Base-by-base conservation (phyloP, 345 rosid genomes). In the Ceriops zippeliana region DNA sequence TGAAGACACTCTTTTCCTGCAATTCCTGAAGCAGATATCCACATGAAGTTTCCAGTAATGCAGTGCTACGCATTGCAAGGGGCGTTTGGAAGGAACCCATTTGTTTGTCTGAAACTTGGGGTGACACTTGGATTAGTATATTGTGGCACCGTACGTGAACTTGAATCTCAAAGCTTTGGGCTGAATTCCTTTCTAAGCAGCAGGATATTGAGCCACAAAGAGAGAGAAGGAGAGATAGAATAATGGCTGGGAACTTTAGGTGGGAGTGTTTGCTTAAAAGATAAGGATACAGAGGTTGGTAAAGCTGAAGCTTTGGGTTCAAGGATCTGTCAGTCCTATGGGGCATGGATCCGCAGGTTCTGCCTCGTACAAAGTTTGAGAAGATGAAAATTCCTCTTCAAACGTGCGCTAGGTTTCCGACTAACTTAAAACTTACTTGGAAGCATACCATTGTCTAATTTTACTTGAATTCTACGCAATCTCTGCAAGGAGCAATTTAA, bases 11-110 rank as follows among this genome's bases (percentile, higher is more conserved):
- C 88, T 75, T 85, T 85, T 80, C 97, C 93, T 93, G 95, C 83
- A 90, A 72, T 78, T 93, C 98, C 71, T 86, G 90, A 61, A 93
- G 90, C 58, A 93, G 75, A 78, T 90, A 93, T 67, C 97, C 96
- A 34, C 98, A 90, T 54, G 97, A 93, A 10, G 88, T 82, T 77
- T 88, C 96, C 31, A 79, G 78, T 31, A 77, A 46, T 52, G 77
- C 84, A 4, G 88, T 80, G 78, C 91, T 89, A 81, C 77, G 79
- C 90, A 85, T 84, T 53, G 84, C 87, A 27, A 70, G 73, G 15
- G 92, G 90, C 34, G 84, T 83, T 58, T 87, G 90, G 74, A 83
- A 75, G 0, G 96, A 86, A 57, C 91, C 91, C 97, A 91, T 91
- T 51, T 30, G 65, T 47, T 52, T 26, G 7, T 49, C 54, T 13